Evolutionary conservation across 257 asterid species (phyloP).

Genomic region (Dorcoceras hygrometricum): DNA sequence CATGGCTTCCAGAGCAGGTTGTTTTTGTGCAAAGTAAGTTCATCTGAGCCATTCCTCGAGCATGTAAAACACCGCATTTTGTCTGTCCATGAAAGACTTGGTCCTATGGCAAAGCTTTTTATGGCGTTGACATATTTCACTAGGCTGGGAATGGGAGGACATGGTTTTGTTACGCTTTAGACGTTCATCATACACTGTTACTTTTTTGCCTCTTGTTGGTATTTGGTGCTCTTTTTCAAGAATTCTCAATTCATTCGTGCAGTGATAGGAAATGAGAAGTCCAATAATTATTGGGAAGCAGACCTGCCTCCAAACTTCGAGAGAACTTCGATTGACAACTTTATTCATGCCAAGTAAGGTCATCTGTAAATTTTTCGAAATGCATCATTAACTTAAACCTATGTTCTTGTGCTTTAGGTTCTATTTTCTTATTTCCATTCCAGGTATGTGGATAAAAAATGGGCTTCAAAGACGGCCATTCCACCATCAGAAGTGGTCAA

Average conservation of each 20-base stretch:
- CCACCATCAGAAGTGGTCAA: slow-evolving; percentile 37
- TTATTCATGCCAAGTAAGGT: slow-evolving; percentile 66
- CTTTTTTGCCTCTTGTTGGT: background rate
- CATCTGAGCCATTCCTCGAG: background rate
- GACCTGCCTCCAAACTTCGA: slow-evolving; percentile 42
- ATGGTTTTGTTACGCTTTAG: background rate
- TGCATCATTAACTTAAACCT: background rate
- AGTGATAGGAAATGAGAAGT: slow-evolving; percentile 72
- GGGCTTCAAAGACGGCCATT: slow-evolving; percentile 52
- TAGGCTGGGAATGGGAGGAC: background rate
- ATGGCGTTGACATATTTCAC: background rate
- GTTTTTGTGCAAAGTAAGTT: slow-evolving; percentile 77
- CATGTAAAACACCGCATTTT: background rate
- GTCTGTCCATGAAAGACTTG: background rate
- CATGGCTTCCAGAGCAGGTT: slow-evolving; percentile 96
- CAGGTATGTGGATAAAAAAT: slow-evolving; percentile 73
- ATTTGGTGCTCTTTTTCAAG: background rate
- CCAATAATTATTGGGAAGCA: slow-evolving; percentile 83
- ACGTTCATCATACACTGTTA: background rate
- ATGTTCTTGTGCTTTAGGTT: background rate
- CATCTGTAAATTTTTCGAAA: slow-evolving; percentile 9
- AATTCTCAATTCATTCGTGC: slow-evolving; percentile 18
- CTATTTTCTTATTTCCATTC: slow-evolving; percentile 7
- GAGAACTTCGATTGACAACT: slow-evolving; percentile 58
- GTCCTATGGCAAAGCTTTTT: background rate